Evolutionary conservation across 2,329 filamentous ascomycete species (phyloP).

Genomic region (Tolypocladium paradoxum): DNA sequence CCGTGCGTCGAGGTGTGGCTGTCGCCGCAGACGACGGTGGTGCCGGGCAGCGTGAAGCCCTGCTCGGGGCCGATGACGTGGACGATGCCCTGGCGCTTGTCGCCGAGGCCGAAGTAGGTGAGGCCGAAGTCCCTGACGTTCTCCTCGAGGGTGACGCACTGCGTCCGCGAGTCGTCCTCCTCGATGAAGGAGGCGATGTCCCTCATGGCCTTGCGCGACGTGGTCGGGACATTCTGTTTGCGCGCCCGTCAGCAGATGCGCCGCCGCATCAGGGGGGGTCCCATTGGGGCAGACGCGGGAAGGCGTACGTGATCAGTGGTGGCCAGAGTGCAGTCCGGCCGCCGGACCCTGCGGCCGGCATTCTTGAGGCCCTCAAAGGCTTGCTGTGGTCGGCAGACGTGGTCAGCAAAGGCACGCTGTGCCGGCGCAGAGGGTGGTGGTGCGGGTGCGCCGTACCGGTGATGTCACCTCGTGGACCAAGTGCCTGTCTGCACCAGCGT

Average conservation of each 20-base stretch:
- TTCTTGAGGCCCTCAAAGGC: slow-evolving; percentile 93
- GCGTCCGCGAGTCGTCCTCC: slow-evolving; percentile 83
- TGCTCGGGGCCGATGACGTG: slow-evolving; percentile 98
- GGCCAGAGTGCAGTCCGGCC: slow-evolving; percentile 92
- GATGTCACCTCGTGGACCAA: slow-evolving; percentile 98
- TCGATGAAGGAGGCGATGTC: slow-evolving; percentile 90
- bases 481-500: slow-evolving; percentile 63
- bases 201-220: slow-evolving; percentile 84
- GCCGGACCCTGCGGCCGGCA: slow-evolving; percentile 74
- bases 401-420: neutral
- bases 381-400: slow-evolving; percentile 47
- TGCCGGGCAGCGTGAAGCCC: slow-evolving; percentile 94
- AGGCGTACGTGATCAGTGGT: slow-evolving; percentile 85
- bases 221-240: slow-evolving; percentile 82
- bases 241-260: slow-evolving; percentile 6
- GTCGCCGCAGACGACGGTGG: slow-evolving; percentile 95
- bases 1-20: slow-evolving; percentile 97
- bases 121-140: slow-evolving; percentile 95
- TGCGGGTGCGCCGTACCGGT: slow-evolving; percentile 48
- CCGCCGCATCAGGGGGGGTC: too few species aligned
- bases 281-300: too few species aligned
- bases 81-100: slow-evolving; percentile 96
- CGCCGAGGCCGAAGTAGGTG: slow-evolving; percentile 92
- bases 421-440: neutral
- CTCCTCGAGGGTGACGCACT: slow-evolving; percentile 92